Percentiles rank a stretch among this genome's conserved stretches.
Evolutionary conservation across 768 basidiomycete species (phyloP).

Genomic region (Auriscalpium orientale): DNA sequence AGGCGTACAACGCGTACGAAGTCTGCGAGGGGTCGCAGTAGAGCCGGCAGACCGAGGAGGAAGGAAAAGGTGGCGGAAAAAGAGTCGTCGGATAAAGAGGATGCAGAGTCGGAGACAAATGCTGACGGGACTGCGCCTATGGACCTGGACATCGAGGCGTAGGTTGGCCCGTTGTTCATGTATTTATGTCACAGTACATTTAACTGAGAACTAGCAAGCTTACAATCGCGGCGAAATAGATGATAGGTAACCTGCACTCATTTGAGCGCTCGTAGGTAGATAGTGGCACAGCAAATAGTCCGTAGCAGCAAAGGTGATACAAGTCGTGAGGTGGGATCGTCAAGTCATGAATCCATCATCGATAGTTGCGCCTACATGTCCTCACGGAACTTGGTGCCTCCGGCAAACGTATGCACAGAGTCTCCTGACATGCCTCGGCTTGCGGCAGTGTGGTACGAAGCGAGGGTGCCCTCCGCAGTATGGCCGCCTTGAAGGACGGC

Average conservation of each 20-base stretch:
- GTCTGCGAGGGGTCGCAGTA: slow-evolving; percentile 2
- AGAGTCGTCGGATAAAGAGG: slow-evolving; percentile 7
- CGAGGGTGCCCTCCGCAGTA: not conserved
- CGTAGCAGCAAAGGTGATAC: not conserved
- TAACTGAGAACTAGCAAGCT: not conserved
- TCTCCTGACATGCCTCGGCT: slow-evolving; percentile 4
- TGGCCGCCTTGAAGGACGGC: not conserved
- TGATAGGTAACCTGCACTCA: too few species aligned
- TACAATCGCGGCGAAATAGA: too few species aligned
- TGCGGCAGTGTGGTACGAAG: not conserved
- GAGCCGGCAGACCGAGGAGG: not conserved
- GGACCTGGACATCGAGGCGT: slow-evolving; percentile 30
- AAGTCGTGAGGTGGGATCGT: not conserved
- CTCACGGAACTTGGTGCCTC: slow-evolving; percentile 4
- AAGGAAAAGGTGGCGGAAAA: slow-evolving; percentile 5
- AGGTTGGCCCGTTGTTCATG: not conserved
- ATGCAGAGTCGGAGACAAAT: slow-evolving; percentile 15
- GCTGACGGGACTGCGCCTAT: slow-evolving; percentile 27
- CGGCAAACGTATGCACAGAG: slow-evolving; percentile 7
- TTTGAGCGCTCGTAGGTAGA: not conserved
- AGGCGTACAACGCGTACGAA: not conserved
- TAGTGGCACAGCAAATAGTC: not conserved
- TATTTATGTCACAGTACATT: not conserved
- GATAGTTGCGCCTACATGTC: not conserved
- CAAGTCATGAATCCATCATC: not conserved